These are phyloP conservation scores for Rhodotorula paludigena DNA, from an alignment of 768 basidiomycete species.

Conservation along the genomic window DNA sequence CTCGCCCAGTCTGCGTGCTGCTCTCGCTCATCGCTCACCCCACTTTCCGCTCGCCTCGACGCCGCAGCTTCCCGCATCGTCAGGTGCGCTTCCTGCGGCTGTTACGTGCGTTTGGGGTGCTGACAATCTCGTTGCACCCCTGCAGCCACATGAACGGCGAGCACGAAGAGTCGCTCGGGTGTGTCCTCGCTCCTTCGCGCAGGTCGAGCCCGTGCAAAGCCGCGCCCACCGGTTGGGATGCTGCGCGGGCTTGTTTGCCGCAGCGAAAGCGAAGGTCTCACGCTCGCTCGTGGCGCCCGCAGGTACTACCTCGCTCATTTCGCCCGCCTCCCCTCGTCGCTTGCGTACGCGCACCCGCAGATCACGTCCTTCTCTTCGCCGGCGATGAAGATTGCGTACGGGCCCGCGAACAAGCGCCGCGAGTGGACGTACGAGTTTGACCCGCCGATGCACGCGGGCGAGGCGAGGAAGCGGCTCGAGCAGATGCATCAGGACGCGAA, in stretches of 20 bases:
- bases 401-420: not conserved
- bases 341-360: constrained; percentile 1
- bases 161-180: constrained; percentile 7
- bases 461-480: constrained; percentile 23
- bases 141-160: constrained; percentile 21
- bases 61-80: constrained; percentile 7
- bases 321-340: not conserved
- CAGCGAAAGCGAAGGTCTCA: too few relatives aligned
- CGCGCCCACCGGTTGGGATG: too few relatives aligned
- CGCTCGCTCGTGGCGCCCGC: not conserved
- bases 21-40: not conserved
- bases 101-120: not conserved
- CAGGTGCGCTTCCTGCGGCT: not conserved
- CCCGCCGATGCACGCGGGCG: constrained; percentile 17
- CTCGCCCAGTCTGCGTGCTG: not conserved
- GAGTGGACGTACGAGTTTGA: constrained; percentile 3
- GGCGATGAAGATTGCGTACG: constrained; percentile 11
- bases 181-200: not conserved
- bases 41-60: not conserved
- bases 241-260: too few relatives aligned
- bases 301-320: constrained; percentile 5
- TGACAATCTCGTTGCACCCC: not conserved
- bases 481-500: constrained; percentile 21
- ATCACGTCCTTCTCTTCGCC: constrained; percentile 2
- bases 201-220: too few relatives aligned